Evolutionary conservation across 179 eudicot genomes (phyloP), one percentile per base, ranked within the genome.

Genomic region (Camellia oleifera): DNA sequence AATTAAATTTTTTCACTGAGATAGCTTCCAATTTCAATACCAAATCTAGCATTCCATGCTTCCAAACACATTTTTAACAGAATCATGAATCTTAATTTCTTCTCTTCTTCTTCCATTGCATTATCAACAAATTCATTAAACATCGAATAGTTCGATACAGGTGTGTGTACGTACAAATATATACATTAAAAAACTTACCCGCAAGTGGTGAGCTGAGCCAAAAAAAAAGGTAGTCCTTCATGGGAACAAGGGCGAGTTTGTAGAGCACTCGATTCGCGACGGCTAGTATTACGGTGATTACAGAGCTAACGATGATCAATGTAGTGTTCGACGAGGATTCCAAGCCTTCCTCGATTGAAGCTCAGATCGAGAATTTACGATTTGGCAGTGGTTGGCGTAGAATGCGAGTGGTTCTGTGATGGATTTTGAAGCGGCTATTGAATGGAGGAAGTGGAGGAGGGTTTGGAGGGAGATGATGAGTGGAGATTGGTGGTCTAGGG

Each of bases 241-340:
- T 86, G 57, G 97, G 97, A 23, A 93, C 95, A 45, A 93, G 90
- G 17, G 97, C 97, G 72, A 93, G 97, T 74, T 93, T 93, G 85
- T 93, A 90, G 32, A 92, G 90, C 65, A 93, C 93, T 7, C 94
- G 83, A 79, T 92, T 93, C 48, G 90, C 86, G 75, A 93, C 84
- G 3, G 92, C 90, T 69, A 93, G 82, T n/a, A 83, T 72, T 8
- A 84, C 72, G 18, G 93, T 88, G 48, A 84, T 78, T 4, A 75
- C 85, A 3, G 92, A 84, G 81, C 87, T 85, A 45, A 81, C 61
- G 9, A 87, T 11, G 48, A 92, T 81, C 5, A 83, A 50, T 46
- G 84, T 89, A 0, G 86, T 85, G 1, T 74, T 82, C 60, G 73
- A 42, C 0, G 64, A 20, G n/a, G 65, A 8, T 3, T 76, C 6